Evolutionary conservation across 2,329 filamentous ascomycete species (phyloP), one percentile per base, ranked within the genome.

Genomic region (Lasiodiplodia sp.): DNA sequence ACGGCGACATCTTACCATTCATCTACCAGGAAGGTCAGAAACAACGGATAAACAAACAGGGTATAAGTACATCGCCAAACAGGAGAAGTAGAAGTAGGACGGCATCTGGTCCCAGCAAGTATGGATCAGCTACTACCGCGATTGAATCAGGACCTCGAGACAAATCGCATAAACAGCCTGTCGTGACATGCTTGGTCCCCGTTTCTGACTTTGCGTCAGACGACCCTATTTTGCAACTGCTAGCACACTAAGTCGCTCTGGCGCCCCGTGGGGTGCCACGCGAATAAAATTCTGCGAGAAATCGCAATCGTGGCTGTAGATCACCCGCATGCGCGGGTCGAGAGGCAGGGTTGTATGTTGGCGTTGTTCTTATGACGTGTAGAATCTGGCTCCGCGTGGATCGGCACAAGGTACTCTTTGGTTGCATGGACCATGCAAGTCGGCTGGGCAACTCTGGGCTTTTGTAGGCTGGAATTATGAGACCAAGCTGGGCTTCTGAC

Each of bases 271-370:
- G 23, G 10, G 52, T 31, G 23, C 23, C 18, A 25, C 37, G n/a
- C 47, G 7, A 52, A 64, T 38, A 6, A 34, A 14, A 28, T 28
- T 52, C 47, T 21, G 11, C 16, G 40, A n/a, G 16, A n/a, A 49
- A 38, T 6, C 12, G 40, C 47, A 31, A 18, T 49, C n/a, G 60
- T 52, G 18, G n/a, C 44, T 38, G 60, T 38, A 64, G 60, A 64
- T 64, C 60, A 64, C 38, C 47, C 60, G 47, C 28, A 8, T 23
- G 21, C 3, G 31, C 21, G 60, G 40, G n/a, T 52, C 21, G 25
- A 31, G 6, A 31, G 37, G 40, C 60, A 64, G 31, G 60, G 60
- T 25, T 64, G 44, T 14, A 64, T 21, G 31, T 25, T 34, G 34
- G 31, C 21, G 12, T 23, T 25, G 28, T 38, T 64, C 60, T 23